phyloP scores from a whole-genome alignment of 1,139 yeast species.

The Pichia cactophila region DNA sequence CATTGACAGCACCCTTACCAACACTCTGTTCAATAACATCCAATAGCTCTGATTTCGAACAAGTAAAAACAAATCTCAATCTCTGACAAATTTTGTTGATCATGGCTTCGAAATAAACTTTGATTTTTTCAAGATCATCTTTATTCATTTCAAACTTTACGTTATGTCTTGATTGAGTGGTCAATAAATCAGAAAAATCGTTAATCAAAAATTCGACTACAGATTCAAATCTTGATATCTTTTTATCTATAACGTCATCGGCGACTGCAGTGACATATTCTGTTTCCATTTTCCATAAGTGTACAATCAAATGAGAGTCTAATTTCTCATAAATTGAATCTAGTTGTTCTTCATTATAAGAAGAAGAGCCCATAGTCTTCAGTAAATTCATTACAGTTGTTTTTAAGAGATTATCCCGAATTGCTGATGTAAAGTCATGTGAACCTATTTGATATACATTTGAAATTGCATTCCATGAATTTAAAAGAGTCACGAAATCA shows the following conservation, averaged over 20 bases:
- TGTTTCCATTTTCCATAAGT: constrained; percentile 23
- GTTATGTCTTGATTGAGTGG: constrained; percentile 8
- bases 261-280: constrained; percentile 24
- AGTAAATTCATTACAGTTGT: constrained; percentile 20
- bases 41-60: constrained; percentile 29
- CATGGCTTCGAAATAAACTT: constrained; percentile 31
- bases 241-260: constrained; percentile 19
- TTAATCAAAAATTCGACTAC: constrained; percentile 27
- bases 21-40: constrained; percentile 15
- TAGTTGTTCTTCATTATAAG: constrained; percentile 8
- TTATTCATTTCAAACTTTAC: constrained; percentile 2
- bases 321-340: constrained; percentile 12
- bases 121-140: constrained; percentile 23
- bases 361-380: constrained; percentile 18
- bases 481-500: constrained; percentile 27
- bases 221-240: constrained; percentile 30
- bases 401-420: constrained; percentile 13
- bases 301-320: constrained; percentile 26
- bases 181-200: constrained; percentile 16
- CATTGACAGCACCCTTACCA: constrained; percentile 11
- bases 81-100: constrained; percentile 31
- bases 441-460: constrained; percentile 17
- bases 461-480: constrained; percentile 28
- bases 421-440: not conserved
- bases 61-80: constrained; percentile 31